phyloP scores from a whole-genome alignment of 345 rosid species.

The Brassica napus region Da-Ae NC_063436.1:2385501-2386000 shows the following conservation, averaged over 20 bases:
- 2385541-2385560: slow-evolving; percentile 21
- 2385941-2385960: background rate
- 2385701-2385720: background rate
- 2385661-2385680: slow-evolving; percentile 4
- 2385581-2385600: background rate
- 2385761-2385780: slow-evolving; percentile 2
- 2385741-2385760: background rate
- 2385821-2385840: too few species aligned
- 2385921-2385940: background rate
- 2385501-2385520: slow-evolving; percentile 6
- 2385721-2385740: slow-evolving; percentile 2
- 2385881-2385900: background rate
- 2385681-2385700: background rate
- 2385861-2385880: background rate
- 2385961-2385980: background rate
- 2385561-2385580: slow-evolving; percentile 20
- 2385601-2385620: background rate
- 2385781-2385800: background rate
- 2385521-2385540: background rate
- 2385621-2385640: slow-evolving; percentile 12
- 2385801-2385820: background rate
- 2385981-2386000: slow-evolving; percentile 1
- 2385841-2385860: background rate
- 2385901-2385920: background rate
- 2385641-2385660: slow-evolving; percentile 12